phyloP scores from a whole-genome alignment of 768 basidiomycete genomes.

The Thelephora ganbajun region DNA sequence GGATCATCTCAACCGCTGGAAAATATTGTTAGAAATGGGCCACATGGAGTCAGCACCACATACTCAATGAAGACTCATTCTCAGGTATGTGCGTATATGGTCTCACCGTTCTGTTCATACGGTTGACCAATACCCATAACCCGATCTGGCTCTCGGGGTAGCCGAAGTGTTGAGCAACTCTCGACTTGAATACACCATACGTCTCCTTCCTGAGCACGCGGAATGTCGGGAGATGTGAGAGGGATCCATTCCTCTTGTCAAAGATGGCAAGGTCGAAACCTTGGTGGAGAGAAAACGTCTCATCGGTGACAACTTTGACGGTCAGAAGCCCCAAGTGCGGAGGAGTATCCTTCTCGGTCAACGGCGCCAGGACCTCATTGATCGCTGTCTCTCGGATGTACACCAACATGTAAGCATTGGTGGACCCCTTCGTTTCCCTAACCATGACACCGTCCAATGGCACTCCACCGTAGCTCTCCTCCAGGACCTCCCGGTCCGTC shows the following conservation, averaged over 20 bases:
- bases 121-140: conserved; percentile 94
- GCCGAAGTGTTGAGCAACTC: conserved; percentile 84
- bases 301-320: conserved; percentile 95
- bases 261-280: too few relatives aligned
- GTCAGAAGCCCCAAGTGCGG: conserved; percentile 94
- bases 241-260: too few relatives aligned
- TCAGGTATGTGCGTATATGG: conserved; percentile 95
- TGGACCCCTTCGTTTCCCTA: too few relatives aligned
- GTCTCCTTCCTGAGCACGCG: conserved; percentile 91
- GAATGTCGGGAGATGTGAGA: too few relatives aligned
- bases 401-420: too few relatives aligned
- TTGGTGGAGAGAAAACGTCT: too few relatives aligned
- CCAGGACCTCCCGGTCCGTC: too few relatives aligned
- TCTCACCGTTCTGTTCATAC: conserved; percentile 98
- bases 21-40: neutral
- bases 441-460: conserved; percentile 60
- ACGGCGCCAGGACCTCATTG: too few relatives aligned
- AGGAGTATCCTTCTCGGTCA: too few relatives aligned
- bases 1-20: conserved; percentile 88
- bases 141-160: too few relatives aligned
- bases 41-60: neutral
- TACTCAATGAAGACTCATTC: conserved; percentile 74
- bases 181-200: conserved; percentile 82
- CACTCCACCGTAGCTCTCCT: conserved; percentile 94
- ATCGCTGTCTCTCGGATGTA: too few relatives aligned